phyloP scores from a whole-genome alignment of 192 early-diverging fungal species.

The Podila verticillata region DNA sequence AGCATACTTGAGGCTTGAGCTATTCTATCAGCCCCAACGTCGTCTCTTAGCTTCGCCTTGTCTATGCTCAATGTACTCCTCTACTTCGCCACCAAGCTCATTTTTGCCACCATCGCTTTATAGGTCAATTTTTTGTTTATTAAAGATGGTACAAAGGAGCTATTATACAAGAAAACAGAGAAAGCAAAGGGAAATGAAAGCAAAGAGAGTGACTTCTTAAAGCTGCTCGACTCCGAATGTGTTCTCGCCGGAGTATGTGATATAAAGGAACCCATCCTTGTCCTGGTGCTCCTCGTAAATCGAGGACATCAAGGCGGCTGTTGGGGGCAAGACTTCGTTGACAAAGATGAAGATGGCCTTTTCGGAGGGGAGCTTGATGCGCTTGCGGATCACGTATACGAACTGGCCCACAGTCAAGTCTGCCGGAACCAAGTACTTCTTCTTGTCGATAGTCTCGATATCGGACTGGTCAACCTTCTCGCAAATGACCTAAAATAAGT shows the following conservation, averaged over 20 bases:
- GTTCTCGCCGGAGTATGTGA: conserved; percentile 91
- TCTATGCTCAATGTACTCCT: too few relatives aligned
- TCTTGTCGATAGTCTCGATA: conserved; percentile 98
- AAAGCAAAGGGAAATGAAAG: conserved; percentile 16
- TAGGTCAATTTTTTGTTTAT: not conserved
- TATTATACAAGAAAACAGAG: conserved; percentile 2
- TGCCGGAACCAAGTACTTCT: conserved; percentile 97
- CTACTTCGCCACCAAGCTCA: too few relatives aligned
- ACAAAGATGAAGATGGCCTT: conserved; percentile 99
- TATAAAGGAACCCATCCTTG: conserved; percentile 98
- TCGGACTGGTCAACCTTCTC: conserved; percentile 99
- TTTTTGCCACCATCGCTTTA: too few relatives aligned
- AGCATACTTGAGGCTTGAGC: too few relatives aligned
- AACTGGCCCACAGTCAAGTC: conserved; percentile 98
- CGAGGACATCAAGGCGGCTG: conserved; percentile 89
- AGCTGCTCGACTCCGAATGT: conserved; percentile 71
- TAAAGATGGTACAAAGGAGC: not conserved
- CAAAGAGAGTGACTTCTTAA: conserved; percentile 17
- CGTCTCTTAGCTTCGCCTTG: too few relatives aligned
- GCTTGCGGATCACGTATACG: conserved; percentile 96
- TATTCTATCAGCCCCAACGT: too few relatives aligned
- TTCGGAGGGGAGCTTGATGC: conserved; percentile 96
- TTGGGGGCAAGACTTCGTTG: conserved; percentile 95
- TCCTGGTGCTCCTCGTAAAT: conserved; percentile 99
- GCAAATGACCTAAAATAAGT: conserved; percentile 69